Evolutionary conservation across 2,329 filamentous ascomycete species (phyloP).

Genomic region (Zymoseptoria ardabiliae): DNA sequence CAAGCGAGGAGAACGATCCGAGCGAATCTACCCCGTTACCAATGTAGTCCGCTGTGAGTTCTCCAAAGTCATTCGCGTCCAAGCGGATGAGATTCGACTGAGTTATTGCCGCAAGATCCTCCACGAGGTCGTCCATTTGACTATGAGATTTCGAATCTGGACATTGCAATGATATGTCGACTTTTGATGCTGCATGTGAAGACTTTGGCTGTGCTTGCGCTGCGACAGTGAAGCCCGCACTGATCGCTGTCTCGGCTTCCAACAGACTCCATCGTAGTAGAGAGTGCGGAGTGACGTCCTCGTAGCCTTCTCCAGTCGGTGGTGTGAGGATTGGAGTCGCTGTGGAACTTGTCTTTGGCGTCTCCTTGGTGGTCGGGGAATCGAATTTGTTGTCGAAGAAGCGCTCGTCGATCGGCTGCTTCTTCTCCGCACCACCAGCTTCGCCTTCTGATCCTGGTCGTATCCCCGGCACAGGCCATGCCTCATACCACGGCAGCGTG

Average conservation of each 20-base stretch:
- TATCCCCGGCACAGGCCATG: slow-evolving; percentile 13
- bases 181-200: slow-evolving; percentile 21
- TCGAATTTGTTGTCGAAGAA: slow-evolving; percentile 18
- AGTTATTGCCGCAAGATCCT: slow-evolving; percentile 54
- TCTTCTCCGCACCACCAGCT: neutral
- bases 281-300: slow-evolving; percentile 12
- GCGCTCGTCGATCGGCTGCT: slow-evolving; percentile 13
- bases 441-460: neutral
- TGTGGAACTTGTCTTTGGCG: neutral
- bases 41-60: slow-evolving; percentile 62
- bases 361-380: neutral
- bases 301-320: slow-evolving; percentile 7
- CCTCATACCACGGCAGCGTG: slow-evolving; percentile 22
- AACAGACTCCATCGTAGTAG: slow-evolving; percentile 18
- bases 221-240: slow-evolving; percentile 18
- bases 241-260: slow-evolving; percentile 22
- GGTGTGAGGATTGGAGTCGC: neutral
- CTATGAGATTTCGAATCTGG: slow-evolving; percentile 47
- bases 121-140: slow-evolving; percentile 53
- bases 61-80: slow-evolving; percentile 61
- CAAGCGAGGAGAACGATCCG: slow-evolving; percentile 38
- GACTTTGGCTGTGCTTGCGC: slow-evolving; percentile 8
- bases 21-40: slow-evolving; percentile 48
- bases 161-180: slow-evolving; percentile 40
- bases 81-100: slow-evolving; percentile 61